Conservation (phyloP, 768 basidiomycete species). For the Cystobasidium onofrii region DNA sequence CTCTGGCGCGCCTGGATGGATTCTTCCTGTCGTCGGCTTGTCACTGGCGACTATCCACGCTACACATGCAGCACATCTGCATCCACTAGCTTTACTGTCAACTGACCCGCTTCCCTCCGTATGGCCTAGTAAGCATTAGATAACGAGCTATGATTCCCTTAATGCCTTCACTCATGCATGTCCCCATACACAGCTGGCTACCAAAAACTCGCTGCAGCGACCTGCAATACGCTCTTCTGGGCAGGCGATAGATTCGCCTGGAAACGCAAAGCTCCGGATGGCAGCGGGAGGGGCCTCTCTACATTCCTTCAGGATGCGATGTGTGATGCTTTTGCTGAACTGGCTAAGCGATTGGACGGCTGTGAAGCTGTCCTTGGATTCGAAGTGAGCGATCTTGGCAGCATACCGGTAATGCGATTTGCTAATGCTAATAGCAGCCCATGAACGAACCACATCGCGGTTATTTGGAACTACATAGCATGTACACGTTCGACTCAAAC, state of each 20-base stretch:
- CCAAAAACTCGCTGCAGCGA: slow-evolving; percentile 82
- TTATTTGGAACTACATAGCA: slow-evolving; percentile 70
- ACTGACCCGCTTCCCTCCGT: slow-evolving; percentile 39
- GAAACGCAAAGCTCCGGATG: slow-evolving; percentile 49
- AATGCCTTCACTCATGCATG: too few species aligned
- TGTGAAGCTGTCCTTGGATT: slow-evolving; percentile 78
- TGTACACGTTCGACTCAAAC: slow-evolving; percentile 84
- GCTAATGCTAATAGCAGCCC: slow-evolving; percentile 19
- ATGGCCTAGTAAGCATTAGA: slow-evolving; percentile 37
- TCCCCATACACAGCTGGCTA: slow-evolving; percentile 59
- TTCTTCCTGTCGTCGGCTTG: slow-evolving; percentile 74
- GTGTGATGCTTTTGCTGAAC: slow-evolving; percentile 62
- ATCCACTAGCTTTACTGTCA: slow-evolving; percentile 55
- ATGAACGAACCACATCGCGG: slow-evolving; percentile 59
- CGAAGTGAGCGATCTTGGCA: slow-evolving; percentile 54
- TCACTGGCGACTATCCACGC: slow-evolving; percentile 70
- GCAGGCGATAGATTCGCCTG: slow-evolving; percentile 75
- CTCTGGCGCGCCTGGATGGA: slow-evolving; percentile 89
- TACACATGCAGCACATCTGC: slow-evolving; percentile 76
- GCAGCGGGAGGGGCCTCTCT: slow-evolving; percentile 47
- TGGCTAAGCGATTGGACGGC: slow-evolving; percentile 63
- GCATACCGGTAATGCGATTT: not conserved
- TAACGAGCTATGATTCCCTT: too few species aligned
- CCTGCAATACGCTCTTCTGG: slow-evolving; percentile 93
- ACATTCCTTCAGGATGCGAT: slow-evolving; percentile 70